Percentiles rank a stretch among this genome's conserved stretches.
Evolutionary conservation across 345 rosid species (phyloP).

Genomic region (Eucalyptus sp.): DNA sequence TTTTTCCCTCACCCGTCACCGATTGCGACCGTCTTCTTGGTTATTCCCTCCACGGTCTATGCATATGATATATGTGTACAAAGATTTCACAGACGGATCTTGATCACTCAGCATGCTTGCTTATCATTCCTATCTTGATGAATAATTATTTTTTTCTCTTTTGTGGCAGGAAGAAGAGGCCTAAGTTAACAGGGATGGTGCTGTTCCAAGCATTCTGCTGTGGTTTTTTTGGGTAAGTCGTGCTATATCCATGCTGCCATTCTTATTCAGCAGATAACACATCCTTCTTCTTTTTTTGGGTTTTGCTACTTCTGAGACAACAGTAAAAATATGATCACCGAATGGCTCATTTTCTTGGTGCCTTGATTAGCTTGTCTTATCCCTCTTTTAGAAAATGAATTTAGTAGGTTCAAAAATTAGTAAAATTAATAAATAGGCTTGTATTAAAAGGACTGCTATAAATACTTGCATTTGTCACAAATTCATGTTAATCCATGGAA

Average conservation of each 20-base stretch:
- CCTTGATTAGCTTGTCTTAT: neutral
- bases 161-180: conserved; percentile 25
- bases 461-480: neutral
- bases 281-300: neutral
- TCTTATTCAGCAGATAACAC: neutral
- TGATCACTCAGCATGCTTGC: neutral
- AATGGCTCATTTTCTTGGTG: neutral
- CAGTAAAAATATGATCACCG: neutral
- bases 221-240: conserved; percentile 34
- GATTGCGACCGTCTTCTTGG: neutral
- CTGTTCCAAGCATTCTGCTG: conserved; percentile 29
- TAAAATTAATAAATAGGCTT: neutral
- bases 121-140: neutral
- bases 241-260: neutral
- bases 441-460: neutral
- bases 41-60: neutral
- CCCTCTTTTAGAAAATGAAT: neutral
- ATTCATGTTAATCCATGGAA: neutral
- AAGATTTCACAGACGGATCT: neutral
- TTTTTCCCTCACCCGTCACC: neutral
- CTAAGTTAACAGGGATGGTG: conserved; percentile 33
- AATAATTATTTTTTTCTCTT: neutral
- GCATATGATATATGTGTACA: neutral
- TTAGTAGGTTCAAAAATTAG: neutral
- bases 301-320: neutral